Conservation (phyloP, 2,329 filamentous ascomycete species). For the Ascosphaera apis region DNA sequence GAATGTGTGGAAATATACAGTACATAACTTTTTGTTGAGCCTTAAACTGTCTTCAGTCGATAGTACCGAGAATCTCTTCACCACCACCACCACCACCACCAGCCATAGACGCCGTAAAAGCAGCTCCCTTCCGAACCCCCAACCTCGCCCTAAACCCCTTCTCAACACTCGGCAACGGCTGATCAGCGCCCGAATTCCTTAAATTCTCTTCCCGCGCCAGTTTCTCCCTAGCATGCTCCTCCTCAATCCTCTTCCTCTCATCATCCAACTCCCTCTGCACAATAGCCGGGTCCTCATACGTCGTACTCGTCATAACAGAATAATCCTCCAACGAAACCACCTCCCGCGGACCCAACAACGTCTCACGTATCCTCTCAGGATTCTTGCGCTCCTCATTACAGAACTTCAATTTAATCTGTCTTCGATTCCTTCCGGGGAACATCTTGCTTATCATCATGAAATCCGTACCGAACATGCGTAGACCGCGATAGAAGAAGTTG, state of each 20-base stretch:
- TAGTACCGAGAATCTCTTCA: slow-evolving; percentile 18
- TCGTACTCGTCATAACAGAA: slow-evolving; percentile 22
- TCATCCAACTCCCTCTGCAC: slow-evolving; percentile 21
- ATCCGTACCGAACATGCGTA: slow-evolving; percentile 41
- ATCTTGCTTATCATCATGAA: slow-evolving; percentile 41
- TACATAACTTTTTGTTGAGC: no score
- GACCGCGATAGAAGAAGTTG: slow-evolving; percentile 37
- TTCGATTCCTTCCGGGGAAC: slow-evolving; percentile 34
- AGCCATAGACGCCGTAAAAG: slow-evolving; percentile 1
- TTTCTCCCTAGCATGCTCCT: slow-evolving; percentile 23
- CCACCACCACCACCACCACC: slow-evolving; percentile 14
- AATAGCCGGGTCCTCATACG: slow-evolving; percentile 18
- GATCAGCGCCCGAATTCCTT: slow-evolving; percentile 17
- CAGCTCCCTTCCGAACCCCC: slow-evolving; percentile 8
- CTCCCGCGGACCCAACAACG: slow-evolving; percentile 24
- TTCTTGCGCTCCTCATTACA: slow-evolving; percentile 35
- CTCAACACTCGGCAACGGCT: slow-evolving; percentile 11
- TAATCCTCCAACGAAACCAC: slow-evolving; percentile 21
- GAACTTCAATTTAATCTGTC: slow-evolving; percentile 42
- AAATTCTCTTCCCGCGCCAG: slow-evolving; percentile 20
- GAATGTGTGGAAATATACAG: no score
- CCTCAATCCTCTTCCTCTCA: slow-evolving; percentile 22
- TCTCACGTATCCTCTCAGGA: slow-evolving; percentile 28
- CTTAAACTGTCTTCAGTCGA: no score
- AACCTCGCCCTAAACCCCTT: slow-evolving; percentile 9